A percentile compares a stretch with the other conserved stretches of the same genome.
These are phyloP conservation scores for Lactarius evosmus DNA, from an alignment of 768 basidiomycete species.

Conservation along the genomic window DNA sequence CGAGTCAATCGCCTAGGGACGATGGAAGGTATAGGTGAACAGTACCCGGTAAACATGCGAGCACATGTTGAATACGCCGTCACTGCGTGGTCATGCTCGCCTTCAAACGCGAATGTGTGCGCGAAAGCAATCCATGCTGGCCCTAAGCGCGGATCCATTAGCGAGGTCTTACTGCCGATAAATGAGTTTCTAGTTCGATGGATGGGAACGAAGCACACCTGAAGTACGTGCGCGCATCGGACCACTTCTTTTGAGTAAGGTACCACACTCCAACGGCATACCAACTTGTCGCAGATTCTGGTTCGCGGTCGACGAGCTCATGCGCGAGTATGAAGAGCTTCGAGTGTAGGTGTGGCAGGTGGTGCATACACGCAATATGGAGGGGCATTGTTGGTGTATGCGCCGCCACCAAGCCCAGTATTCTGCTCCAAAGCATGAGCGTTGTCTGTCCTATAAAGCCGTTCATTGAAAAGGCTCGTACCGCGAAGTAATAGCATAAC, in stretches of 20 bases:
- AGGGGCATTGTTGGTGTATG: slow-evolving; percentile 89
- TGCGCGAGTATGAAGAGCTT: slow-evolving; percentile 95
- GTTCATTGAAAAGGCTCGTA: slow-evolving; percentile 33
- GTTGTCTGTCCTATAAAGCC: neutral
- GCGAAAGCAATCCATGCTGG: slow-evolving; percentile 98
- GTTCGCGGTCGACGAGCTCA: slow-evolving; percentile 91
- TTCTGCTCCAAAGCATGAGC: slow-evolving; percentile 45
- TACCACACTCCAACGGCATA: slow-evolving; percentile 99
- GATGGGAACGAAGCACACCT: slow-evolving; percentile 54
- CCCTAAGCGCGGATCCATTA: slow-evolving; percentile 95
- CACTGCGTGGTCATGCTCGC: slow-evolving; percentile 97
- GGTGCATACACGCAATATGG: slow-evolving; percentile 98
- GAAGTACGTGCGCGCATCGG: slow-evolving; percentile 90
- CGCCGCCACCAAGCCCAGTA: slow-evolving; percentile 77
- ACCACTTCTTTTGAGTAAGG: slow-evolving; percentile 79
- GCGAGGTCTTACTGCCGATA: slow-evolving; percentile 75
- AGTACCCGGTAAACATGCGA: slow-evolving; percentile 89
- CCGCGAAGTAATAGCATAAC: slow-evolving; percentile 84
- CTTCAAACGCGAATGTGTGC: slow-evolving; percentile 95
- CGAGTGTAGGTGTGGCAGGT: slow-evolving; percentile 86
- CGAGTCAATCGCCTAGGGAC: neutral
- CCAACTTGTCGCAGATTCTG: slow-evolving; percentile 92
- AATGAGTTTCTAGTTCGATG: slow-evolving; percentile 7
- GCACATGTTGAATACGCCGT: slow-evolving; percentile 98
- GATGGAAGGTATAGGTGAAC: slow-evolving; percentile 16